These are phyloP conservation scores for Didymella keratinophila DNA, from an alignment of 2,329 filamentous ascomycete genomes.

Conservation along the genomic window DNA sequence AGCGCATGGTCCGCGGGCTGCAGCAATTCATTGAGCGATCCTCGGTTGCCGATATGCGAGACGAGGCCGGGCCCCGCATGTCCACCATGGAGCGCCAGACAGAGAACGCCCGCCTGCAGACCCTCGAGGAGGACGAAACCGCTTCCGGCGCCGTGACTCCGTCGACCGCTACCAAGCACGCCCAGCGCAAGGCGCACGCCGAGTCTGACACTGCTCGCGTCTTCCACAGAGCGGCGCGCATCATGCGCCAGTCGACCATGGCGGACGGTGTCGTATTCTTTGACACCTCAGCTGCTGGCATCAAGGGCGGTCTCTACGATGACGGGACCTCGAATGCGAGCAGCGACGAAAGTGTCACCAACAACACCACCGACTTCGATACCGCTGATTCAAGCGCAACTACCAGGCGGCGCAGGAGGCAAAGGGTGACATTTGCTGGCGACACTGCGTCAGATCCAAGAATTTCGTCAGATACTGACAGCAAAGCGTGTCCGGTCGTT, in stretches of 20 bases:
- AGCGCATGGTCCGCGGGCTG: conserved; percentile 46
- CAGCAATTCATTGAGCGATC: conserved; percentile 46
- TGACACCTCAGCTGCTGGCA: conserved; percentile 43
- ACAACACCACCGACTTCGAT: conserved; percentile 43
- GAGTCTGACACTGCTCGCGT: conserved; percentile 39
- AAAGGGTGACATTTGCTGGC: conserved; percentile 8
- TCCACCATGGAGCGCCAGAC: conserved; percentile 46
- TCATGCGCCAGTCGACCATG: conserved; percentile 45
- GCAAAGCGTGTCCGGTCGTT: conserved; percentile 37
- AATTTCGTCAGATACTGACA: conserved; percentile 19
- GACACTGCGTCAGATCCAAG: conserved; percentile 10
- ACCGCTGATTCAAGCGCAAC: conserved; percentile 38
- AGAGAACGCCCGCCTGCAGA: conserved; percentile 43
- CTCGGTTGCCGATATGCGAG: conserved; percentile 32
- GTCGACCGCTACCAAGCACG: conserved; percentile 22
- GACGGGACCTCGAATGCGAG: conserved; percentile 25
- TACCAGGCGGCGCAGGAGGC: conserved; percentile 28
- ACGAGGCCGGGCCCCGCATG: conserved; percentile 24
- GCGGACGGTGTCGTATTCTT: conserved; percentile 49
- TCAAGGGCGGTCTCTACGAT: conserved; percentile 36
- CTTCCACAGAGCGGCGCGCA: conserved; percentile 47
- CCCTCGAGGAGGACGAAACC: conserved; percentile 34
- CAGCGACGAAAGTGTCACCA: conserved; percentile 41
- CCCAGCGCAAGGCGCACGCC: conserved; percentile 33
- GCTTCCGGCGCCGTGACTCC: conserved; percentile 11